Base-by-base conservation (phyloP, 371 early-diverging fungal species). In the Mucor sp. region DNA sequence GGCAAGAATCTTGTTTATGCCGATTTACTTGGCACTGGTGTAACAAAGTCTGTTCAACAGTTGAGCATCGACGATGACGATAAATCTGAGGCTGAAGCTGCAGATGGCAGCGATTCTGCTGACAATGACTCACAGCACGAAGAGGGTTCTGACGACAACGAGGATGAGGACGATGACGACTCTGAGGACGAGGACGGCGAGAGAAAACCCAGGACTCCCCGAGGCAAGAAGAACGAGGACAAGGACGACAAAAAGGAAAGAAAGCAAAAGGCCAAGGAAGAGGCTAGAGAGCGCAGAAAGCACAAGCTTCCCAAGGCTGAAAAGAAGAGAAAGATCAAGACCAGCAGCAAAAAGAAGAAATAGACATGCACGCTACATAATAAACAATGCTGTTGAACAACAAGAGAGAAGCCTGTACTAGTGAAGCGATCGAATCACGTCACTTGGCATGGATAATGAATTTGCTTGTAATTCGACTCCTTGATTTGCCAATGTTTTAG, bases 291-390 rank as follows among this genome's bases (percentile, higher is more conserved):
- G 72, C 90, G 91, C 71, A 87, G 99, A 74, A 94, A 95, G 75
- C 89, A 86, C 69, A 98, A 98, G 84, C 88, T 96, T 17, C 95
- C 95, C 27, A 98, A 98, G 80, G 87, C 95, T 4, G 96, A 94
- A 69, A 98, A 98, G 84, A 97, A 97, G 79, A 85, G 95, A 68
- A 93, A 92, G 74, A 85, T 90, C 68, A 91, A 94, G 69, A 70
- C 77, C n/a, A 85, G 87, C 12, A 80, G 85, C 19, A 79, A 83
- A 44, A 87, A 84, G 80, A 87, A 86, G 66, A 66, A 70, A 60
- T 66, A 70, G 60, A 55, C n/a, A 39, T 47, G 12, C 15, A 17
- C n/a, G n/a, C 4, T 43, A 14, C 5, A 6, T 6, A 47, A 47
- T 47, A 47, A 47, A 21, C 33, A 33, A 7, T 7, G 4, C 8